Base-by-base conservation (phyloP, 768 basidiomycete species). In the Pleurotus djamor region DNA sequence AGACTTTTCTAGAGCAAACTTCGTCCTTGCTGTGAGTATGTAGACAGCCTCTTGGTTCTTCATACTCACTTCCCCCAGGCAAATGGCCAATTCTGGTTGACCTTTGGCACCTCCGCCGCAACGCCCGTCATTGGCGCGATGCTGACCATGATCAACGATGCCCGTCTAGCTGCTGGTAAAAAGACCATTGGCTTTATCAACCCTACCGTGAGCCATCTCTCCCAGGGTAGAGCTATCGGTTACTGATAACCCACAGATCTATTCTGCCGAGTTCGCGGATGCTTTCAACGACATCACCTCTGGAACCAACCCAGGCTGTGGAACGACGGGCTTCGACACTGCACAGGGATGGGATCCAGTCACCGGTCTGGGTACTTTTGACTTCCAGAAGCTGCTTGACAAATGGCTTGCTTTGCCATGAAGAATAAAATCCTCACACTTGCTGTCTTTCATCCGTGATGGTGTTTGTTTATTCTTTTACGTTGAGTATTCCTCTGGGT, bases 121-220 rank as follows among this genome's bases (percentile, higher is more conserved):
- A 5, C 79, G 0, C 83, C 83, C 1, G 80, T 81, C 9, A 69
- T 83, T 12, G 83, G 75, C 5, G 67, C 79, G 0, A 77, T 84
- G 34, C 68, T 84, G 45, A 69, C 83, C 4, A 70, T 83, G 72
- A 65, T 84, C 41, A 84, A 84, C 61, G 83, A 84, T 60, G 79
- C 78, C 0, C 79, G 83, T 4, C 66, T 85, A 37, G 66, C 69
- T 3, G 0, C 9, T 0, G 71, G 73, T 5, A 83, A 83, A 66
- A 66, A 61, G 2, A 65, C 82, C 0, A 70, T 84, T 36, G 83
- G 81, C 32, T 81, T 81, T 64, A 78, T 82, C 50, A 82, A 82
- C 54, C 80, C 79, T 55, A 38, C 71, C 48, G 63, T 76, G 65
- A 41, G 72, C 21, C 21, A 3, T 28, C 21, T n/a, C n/a, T 28